Evolutionary conservation across 345 rosid genomes (phyloP).

Genomic region (Gossypium raimondii): DNA sequence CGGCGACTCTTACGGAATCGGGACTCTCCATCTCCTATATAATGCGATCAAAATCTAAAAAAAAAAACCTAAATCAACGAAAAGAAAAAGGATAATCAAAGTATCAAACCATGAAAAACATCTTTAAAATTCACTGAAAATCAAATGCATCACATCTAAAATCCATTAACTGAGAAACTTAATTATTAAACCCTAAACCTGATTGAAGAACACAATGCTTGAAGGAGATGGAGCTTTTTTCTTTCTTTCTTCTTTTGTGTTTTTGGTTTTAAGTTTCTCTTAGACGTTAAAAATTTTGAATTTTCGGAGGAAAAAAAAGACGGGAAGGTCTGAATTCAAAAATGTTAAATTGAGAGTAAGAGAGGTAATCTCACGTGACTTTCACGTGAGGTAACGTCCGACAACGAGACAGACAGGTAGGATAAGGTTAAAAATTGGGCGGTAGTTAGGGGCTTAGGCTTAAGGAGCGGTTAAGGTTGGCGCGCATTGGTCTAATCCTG

Average conservation of each 20-base stretch:
- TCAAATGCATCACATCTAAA: constrained; percentile 8
- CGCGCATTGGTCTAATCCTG: no score
- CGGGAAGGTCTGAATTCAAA: constrained; percentile 50
- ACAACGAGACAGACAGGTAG: neutral
- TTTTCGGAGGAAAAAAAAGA: constrained; percentile 27
- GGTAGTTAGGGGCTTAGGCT: neutral
- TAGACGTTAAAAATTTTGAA: neutral
- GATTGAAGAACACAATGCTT: neutral
- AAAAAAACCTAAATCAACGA: neutral
- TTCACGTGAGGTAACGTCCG: constrained; percentile 26
- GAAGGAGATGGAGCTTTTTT: constrained; percentile 1
- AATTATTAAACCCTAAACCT: neutral
- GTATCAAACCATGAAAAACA: neutral
- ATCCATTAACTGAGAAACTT: constrained; percentile 7
- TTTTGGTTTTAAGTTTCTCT: neutral
- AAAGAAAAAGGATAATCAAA: no score
- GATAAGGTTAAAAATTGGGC: constrained; percentile 1
- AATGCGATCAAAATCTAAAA: neutral
- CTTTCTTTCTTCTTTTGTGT: neutral
- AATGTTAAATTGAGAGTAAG: constrained; percentile 17
- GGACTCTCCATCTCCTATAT: constrained; percentile 42
- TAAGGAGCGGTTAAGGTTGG: no score
- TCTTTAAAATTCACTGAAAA: neutral
- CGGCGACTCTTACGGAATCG: constrained; percentile 81
- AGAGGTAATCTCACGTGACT: constrained; percentile 21